Conservation (phyloP, 352 stramenopile genomes). For the Pythium oligandrum region DNA sequence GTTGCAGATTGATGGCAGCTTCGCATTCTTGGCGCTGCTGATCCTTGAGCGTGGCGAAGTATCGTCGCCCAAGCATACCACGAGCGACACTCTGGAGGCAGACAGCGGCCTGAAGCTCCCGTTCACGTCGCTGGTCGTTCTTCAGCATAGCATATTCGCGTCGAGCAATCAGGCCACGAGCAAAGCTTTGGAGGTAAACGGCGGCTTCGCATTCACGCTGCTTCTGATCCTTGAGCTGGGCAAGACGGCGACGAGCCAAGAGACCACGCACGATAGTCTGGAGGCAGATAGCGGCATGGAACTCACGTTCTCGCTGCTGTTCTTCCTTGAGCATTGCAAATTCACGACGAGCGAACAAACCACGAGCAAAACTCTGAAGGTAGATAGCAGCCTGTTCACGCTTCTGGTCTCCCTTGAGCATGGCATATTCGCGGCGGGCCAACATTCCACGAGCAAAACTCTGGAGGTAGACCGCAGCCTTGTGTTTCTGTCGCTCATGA, state of each 20-base stretch:
- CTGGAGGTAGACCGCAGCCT: background rate
- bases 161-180: background rate
- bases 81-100: too few relatives aligned
- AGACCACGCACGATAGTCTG: conserved; percentile 1
- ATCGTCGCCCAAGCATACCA: too few relatives aligned
- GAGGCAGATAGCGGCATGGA: background rate
- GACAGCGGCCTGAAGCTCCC: too few relatives aligned
- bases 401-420: background rate
- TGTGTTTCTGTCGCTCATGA: too few relatives aligned
- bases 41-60: too few relatives aligned
- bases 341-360: conserved; percentile 1
- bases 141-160: conserved; percentile 2
- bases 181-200: background rate
- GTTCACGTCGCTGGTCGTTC: too few relatives aligned
- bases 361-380: conserved; percentile 2
- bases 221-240: background rate
- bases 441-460: background rate
- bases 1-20: background rate
- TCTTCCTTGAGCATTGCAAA: conserved; percentile 4
- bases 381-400: background rate
- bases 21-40: conserved; percentile 1
- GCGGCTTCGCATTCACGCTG: background rate
- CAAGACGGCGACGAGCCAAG: conserved; percentile 1
- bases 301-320: conserved; percentile 3
- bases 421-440: background rate